phyloP scores from a whole-genome alignment of 2,329 filamentous ascomycete genomes.

The Parascedosporium putredinis region DNA sequence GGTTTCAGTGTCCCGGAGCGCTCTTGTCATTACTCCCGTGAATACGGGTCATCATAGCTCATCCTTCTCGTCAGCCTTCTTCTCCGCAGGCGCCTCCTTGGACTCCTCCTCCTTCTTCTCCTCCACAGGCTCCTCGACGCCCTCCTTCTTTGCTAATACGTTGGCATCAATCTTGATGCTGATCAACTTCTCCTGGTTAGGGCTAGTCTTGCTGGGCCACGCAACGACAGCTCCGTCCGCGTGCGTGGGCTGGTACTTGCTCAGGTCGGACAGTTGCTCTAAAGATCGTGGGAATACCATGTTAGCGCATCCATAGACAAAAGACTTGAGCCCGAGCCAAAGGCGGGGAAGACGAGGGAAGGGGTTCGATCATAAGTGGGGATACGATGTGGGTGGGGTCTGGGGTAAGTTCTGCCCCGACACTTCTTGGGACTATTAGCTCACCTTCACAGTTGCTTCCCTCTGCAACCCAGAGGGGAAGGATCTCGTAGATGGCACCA shows the following conservation, averaged over 20 bases:
- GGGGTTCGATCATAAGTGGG: neutral
- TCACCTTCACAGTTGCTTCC: conserved; percentile 31
- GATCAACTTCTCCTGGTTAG: conserved; percentile 20
- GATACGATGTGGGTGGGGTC: neutral
- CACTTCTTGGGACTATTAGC: conserved; percentile 12
- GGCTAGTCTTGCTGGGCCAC: conserved; percentile 21
- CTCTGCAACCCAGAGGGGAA: conserved; percentile 39
- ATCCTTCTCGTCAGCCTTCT: conserved; percentile 14
- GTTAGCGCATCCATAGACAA: neutral
- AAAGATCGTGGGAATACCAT: neutral
- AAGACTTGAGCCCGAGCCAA: no score
- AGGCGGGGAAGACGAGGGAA: no score
- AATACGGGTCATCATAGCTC: conserved; percentile 14
- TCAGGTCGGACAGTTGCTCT: conserved; percentile 19
- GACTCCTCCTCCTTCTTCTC: conserved; percentile 4
- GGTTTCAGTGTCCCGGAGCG: no score
- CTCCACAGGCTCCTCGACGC: conserved; percentile 3
- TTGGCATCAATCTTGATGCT: conserved; percentile 25
- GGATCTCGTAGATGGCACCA: conserved; percentile 36
- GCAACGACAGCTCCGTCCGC: conserved; percentile 18
- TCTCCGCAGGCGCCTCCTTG: neutral
- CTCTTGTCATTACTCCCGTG: no score
- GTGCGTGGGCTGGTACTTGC: conserved; percentile 18
- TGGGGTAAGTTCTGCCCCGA: neutral
- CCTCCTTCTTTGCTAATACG: conserved; percentile 19